Conservation (phyloP, 1,139 yeast species). For the Pichia sp. region DNA sequence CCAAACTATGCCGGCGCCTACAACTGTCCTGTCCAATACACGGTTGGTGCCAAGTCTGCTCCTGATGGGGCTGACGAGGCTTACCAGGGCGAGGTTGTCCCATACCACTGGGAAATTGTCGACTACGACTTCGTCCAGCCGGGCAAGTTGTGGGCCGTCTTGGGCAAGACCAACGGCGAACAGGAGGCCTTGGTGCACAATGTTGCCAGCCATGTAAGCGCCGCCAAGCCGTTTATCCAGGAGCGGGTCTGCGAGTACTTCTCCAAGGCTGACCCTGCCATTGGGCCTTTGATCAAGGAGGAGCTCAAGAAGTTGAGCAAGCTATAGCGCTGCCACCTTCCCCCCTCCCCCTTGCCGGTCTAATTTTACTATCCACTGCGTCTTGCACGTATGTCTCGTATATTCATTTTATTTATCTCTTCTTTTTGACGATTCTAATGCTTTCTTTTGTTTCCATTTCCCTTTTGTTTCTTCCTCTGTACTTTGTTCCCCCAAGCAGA, state of each 20-base stretch:
- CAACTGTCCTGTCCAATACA: slow-evolving; percentile 35
- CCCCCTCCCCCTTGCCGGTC: not conserved
- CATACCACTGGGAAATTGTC: slow-evolving; percentile 79
- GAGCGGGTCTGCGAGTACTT: slow-evolving; percentile 78
- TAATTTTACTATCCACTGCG: not conserved
- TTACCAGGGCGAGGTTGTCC: slow-evolving; percentile 85
- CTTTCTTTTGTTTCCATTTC: not conserved
- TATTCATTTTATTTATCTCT: not conserved
- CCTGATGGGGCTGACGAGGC: slow-evolving; percentile 63
- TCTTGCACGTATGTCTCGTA: not conserved
- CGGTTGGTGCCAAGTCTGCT: slow-evolving; percentile 23
- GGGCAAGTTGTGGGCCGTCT: slow-evolving; percentile 64
- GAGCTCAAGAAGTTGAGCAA: slow-evolving; percentile 36
- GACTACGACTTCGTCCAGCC: slow-evolving; percentile 64
- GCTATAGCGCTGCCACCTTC: slow-evolving; percentile 7
- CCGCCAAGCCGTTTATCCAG: slow-evolving; percentile 72
- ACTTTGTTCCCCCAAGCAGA: too few relatives aligned
- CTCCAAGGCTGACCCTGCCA: slow-evolving; percentile 62
- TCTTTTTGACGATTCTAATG: too few relatives aligned
- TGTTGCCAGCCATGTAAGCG: slow-evolving; percentile 68
- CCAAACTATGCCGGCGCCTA: slow-evolving; percentile 73
- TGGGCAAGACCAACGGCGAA: slow-evolving; percentile 72
- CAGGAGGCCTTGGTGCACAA: slow-evolving; percentile 82
- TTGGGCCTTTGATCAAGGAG: slow-evolving; percentile 59
- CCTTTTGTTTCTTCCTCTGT: too few relatives aligned